phyloP scores from a whole-genome alignment of 2,329 filamentous ascomycete species.

The Rugonectria rugulosa region DNA sequence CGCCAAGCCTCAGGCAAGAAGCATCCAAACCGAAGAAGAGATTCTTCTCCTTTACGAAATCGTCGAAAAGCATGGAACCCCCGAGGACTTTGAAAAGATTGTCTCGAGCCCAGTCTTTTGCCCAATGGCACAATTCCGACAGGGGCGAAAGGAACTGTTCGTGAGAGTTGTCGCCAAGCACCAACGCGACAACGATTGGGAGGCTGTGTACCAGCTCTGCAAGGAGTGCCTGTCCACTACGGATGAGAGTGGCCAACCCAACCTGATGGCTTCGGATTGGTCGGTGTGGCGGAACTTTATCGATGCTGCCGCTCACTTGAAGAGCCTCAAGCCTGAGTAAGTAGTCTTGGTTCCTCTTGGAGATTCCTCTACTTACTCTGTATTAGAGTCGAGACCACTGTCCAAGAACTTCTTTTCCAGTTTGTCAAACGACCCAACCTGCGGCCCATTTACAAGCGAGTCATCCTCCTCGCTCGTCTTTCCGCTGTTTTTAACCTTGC shows the following conservation, averaged over 20 bases:
- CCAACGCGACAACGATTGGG: constrained; percentile 51
- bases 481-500: constrained; percentile 47
- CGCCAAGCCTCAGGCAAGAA: constrained; percentile 37
- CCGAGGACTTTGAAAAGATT: constrained; percentile 51
- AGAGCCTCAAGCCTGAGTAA: constrained; percentile 45
- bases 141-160: constrained; percentile 57
- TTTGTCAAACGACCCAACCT: constrained; percentile 40
- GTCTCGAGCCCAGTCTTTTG: constrained; percentile 49
- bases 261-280: constrained; percentile 56
- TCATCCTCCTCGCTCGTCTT: constrained; percentile 49
- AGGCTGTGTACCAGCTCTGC: constrained; percentile 53
- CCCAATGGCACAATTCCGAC: constrained; percentile 53
- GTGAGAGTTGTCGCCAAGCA: constrained; percentile 50
- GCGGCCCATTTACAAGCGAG: constrained; percentile 50
- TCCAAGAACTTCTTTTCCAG: constrained; percentile 42
- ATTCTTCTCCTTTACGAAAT: constrained; percentile 58
- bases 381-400: constrained; percentile 35
- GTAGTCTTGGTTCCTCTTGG: background rate
- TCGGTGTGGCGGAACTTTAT: constrained; percentile 50
- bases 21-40: constrained; percentile 58
- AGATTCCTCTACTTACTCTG: constrained; percentile 16
- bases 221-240: constrained; percentile 50
- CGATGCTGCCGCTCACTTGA: constrained; percentile 46
- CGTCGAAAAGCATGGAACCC: constrained; percentile 51
- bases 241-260: constrained; percentile 47